Percentiles rank a stretch among this genome's conserved stretches.
Conservation (phyloP, 805 yeast genomes). For the Naumovozyma baii region DNA sequence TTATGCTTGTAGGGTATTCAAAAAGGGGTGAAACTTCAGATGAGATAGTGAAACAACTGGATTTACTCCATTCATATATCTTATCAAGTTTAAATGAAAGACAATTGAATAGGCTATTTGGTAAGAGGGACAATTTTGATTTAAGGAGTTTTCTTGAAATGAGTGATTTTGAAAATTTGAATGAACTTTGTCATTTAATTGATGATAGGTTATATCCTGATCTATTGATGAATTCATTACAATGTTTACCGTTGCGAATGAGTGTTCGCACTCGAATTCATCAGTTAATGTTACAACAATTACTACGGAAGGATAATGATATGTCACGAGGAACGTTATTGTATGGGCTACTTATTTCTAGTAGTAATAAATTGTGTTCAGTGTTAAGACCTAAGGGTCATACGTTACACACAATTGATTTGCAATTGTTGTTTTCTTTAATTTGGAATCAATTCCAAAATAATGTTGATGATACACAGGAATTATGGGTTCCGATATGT, state of each 20-base stretch:
- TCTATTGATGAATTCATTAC: constrained; percentile 54
- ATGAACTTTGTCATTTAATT: constrained; percentile 49
- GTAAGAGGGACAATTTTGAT: constrained; percentile 70
- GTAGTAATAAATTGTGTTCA: constrained; percentile 52
- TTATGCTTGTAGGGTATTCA: constrained; percentile 64
- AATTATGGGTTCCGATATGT: constrained; percentile 90
- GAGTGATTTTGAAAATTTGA: constrained; percentile 63
- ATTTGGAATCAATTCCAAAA: constrained; percentile 39
- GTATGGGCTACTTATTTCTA: constrained; percentile 64
- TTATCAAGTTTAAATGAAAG: constrained; percentile 79
- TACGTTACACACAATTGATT: constrained; percentile 69
- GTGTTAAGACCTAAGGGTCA: constrained; percentile 72
- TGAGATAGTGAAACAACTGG: constrained; percentile 54
- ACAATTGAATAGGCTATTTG: constrained; percentile 58
- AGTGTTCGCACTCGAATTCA: constrained; percentile 46
- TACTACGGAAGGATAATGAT: constrained; percentile 6
- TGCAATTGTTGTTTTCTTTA: constrained; percentile 63
- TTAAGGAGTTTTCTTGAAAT: constrained; percentile 64
- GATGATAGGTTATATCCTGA: constrained; percentile 46
- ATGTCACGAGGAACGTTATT: constrained; percentile 45
- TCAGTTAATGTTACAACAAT: constrained; percentile 10
- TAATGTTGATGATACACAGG: constrained; percentile 39
- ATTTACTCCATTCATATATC: constrained; percentile 63
- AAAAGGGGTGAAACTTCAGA: constrained; percentile 42
- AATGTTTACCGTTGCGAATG: constrained; percentile 49